Evolutionary conservation across 2,329 filamentous ascomycete genomes (phyloP).

Genomic region (Curvularia sp.): DNA sequence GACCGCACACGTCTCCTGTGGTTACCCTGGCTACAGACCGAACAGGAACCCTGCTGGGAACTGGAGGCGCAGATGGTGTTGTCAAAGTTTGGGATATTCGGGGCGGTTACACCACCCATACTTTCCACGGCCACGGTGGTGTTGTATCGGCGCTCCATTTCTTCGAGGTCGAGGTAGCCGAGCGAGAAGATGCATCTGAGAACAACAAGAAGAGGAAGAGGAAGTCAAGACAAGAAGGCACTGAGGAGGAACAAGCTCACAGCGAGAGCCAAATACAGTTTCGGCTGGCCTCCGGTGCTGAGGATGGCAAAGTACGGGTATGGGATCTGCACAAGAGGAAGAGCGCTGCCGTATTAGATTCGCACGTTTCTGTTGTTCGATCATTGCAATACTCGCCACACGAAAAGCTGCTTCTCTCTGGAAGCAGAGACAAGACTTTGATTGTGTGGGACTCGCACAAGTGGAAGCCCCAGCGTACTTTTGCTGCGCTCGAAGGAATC

Average conservation of each 20-base stretch:
- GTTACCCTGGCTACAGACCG: conserved; percentile 84
- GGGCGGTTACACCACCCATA: conserved; percentile 91
- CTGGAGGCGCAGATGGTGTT: conserved; percentile 88
- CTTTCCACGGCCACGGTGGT: conserved; percentile 90
- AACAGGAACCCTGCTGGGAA: conserved; percentile 88
- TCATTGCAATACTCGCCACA: conserved; percentile 79
- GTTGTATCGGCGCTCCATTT: conserved; percentile 91
- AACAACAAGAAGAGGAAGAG: conserved; percentile 49
- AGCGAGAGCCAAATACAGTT: conserved; percentile 67
- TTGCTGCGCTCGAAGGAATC: conserved; percentile 84
- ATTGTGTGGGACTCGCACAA: conserved; percentile 88
- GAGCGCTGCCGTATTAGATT: conserved; percentile 79
- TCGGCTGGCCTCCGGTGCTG: conserved; percentile 85
- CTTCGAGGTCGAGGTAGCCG: conserved; percentile 72
- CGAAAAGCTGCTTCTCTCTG: conserved; percentile 80
- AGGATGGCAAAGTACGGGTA: conserved; percentile 89
- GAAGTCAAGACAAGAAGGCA: conserved; percentile 57
- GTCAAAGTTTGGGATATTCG: conserved; percentile 97
- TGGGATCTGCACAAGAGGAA: conserved; percentile 90
- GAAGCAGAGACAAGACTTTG: conserved; percentile 89
- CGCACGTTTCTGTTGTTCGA: conserved; percentile 94
- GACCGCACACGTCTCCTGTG: conserved; percentile 89
- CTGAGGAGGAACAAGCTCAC: conserved; percentile 49
- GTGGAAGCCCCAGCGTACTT: conserved; percentile 82
- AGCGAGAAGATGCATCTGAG: conserved; percentile 56